phyloP scores from a whole-genome alignment of 2,329 filamentous ascomycete genomes.

The Onygena corvina region DNA sequence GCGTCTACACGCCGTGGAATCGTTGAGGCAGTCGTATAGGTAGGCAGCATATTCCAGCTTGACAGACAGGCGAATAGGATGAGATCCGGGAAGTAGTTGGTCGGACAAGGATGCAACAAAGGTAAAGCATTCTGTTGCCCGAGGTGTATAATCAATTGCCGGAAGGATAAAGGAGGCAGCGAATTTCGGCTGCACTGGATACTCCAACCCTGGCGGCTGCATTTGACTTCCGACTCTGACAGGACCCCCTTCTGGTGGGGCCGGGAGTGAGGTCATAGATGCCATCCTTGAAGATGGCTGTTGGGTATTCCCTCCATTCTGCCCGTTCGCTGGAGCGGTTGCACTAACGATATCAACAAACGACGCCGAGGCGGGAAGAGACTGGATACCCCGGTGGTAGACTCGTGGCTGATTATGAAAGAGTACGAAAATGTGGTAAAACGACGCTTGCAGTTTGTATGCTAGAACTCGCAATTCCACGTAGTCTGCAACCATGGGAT shows the following conservation, averaged over 20 bases:
- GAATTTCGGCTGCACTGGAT: slow-evolving; percentile 23
- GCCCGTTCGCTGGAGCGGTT: slow-evolving; percentile 21
- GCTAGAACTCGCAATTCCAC: slow-evolving; percentile 78
- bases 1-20: slow-evolving; percentile 60
- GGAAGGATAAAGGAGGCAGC: slow-evolving; percentile 68
- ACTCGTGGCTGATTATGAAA: slow-evolving; percentile 86
- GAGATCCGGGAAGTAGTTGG: slow-evolving; percentile 66
- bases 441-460: slow-evolving; percentile 83
- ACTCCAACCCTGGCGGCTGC: slow-evolving; percentile 33
- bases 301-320: slow-evolving; percentile 12
- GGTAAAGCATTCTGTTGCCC: slow-evolving; percentile 68
- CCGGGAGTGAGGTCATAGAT: slow-evolving; percentile 35
- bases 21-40: slow-evolving; percentile 82
- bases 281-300: slow-evolving; percentile 19
- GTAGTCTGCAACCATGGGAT: slow-evolving; percentile 69
- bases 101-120: slow-evolving; percentile 66
- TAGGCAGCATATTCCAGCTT: slow-evolving; percentile 90
- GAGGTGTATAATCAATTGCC: slow-evolving; percentile 65
- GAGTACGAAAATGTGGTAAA: slow-evolving; percentile 92
- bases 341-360: slow-evolving; percentile 21
- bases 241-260: slow-evolving; percentile 46
- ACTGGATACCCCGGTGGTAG: slow-evolving; percentile 46
- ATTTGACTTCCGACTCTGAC: slow-evolving; percentile 42
- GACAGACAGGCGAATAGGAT: slow-evolving; percentile 77
- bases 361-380: slow-evolving; percentile 21